Evolutionary conservation across 257 asterid species (phyloP).

Genomic region (Fraxinus americana): DNA sequence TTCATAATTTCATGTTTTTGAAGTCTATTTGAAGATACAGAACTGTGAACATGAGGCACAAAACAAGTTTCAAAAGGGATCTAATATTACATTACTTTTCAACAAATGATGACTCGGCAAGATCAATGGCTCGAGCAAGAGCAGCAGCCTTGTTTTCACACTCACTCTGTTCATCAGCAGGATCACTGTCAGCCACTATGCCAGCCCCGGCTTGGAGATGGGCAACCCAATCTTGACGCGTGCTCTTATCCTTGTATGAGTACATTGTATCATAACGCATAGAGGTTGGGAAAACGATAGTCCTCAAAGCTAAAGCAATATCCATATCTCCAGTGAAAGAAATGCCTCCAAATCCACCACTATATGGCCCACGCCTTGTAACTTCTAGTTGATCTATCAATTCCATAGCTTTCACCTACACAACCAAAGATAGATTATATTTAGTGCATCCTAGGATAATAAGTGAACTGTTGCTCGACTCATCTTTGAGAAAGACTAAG

Average conservation of each 20-base stretch:
- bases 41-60: not conserved
- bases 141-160: conserved; percentile 98
- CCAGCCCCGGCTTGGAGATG: conserved; percentile 98
- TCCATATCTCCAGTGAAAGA: conserved; percentile 95
- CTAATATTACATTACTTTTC: conserved; percentile 38
- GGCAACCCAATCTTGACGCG: conserved; percentile 85
- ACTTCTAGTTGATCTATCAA: conserved; percentile 81
- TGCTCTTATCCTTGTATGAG: conserved; percentile 59
- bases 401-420: conserved; percentile 98
- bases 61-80: conserved; percentile 5
- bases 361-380: conserved; percentile 91
- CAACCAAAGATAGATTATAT: conserved; percentile 3
- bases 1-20: not conserved
- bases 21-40: not conserved
- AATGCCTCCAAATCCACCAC: conserved; percentile 98
- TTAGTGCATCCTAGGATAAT: not conserved
- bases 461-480: not conserved
- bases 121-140: conserved; percentile 94
- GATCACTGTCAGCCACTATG: conserved; percentile 92
- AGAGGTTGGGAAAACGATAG: conserved; percentile 85
- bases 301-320: conserved; percentile 85
- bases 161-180: conserved; percentile 87
- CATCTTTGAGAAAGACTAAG: not conserved
- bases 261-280: conserved; percentile 73
- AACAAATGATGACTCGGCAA: conserved; percentile 91